A percentile compares a stretch with the other conserved stretches of the same genome.
Evolutionary conservation across 1,284 basidiomycete genomes (phyloP).

Genomic region (Naganishia albida): DNA sequence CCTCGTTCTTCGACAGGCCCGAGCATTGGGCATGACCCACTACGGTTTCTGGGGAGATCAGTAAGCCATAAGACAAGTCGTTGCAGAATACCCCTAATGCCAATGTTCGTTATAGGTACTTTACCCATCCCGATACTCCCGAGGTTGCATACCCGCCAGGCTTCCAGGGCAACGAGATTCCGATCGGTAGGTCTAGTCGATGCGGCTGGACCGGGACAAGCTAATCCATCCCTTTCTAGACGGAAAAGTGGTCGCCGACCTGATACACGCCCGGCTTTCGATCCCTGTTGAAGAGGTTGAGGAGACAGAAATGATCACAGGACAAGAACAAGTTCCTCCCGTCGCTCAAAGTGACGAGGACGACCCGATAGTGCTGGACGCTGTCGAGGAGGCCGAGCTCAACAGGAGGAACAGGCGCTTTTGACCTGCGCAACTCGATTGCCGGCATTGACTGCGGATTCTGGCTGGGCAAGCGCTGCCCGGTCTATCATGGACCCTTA

Average conservation of each 20-base stretch:
- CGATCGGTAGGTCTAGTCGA: conserved; percentile 52
- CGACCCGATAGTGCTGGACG: conserved; percentile 29
- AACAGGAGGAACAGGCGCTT: conserved; percentile 1
- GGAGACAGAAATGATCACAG: conserved; percentile 10
- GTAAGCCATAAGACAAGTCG: conserved; percentile 55
- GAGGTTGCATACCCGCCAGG: conserved; percentile 55
- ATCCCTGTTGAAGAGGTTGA: conserved; percentile 31
- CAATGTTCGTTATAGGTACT: conserved; percentile 48
- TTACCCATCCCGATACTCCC: conserved; percentile 59
- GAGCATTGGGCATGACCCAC: conserved; percentile 71
- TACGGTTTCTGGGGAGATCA: conserved; percentile 75
- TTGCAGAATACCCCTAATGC: too few relatives aligned
- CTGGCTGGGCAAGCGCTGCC: neutral
- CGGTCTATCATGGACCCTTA: conserved; percentile 3
- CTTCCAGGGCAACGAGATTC: conserved; percentile 58
- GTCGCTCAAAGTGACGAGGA: conserved; percentile 24
- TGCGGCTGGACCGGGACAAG: neutral
- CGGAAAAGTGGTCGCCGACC: conserved; percentile 52
- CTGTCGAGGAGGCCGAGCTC: conserved; percentile 23
- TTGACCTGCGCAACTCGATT: neutral
- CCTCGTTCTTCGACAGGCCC: conserved; percentile 56
- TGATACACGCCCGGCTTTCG: conserved; percentile 48
- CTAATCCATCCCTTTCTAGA: conserved; percentile 42
- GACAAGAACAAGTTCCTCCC: neutral
- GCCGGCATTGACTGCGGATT: neutral